phyloP scores from a whole-genome alignment of 495 filamentous ascomycete species.

The Cenococcum geophilum region DNA sequence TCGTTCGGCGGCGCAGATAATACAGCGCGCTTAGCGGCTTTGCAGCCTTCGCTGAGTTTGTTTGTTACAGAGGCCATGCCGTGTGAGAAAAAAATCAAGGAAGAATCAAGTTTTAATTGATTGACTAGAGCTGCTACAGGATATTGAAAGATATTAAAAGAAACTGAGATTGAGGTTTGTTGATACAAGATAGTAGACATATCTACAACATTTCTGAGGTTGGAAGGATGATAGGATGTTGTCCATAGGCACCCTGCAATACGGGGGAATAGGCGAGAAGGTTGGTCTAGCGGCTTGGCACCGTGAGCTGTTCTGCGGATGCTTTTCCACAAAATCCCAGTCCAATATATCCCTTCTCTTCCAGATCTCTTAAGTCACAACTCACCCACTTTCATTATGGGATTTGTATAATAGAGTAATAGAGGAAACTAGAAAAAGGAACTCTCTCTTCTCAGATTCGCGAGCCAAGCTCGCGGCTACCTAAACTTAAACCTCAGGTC shows the following conservation, averaged over 20 bases:
- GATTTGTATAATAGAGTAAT: no score
- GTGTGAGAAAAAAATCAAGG: no score
- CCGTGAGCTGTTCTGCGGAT: no score
- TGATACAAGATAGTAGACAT: background rate
- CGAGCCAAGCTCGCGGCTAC: no score
- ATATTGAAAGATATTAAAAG: background rate
- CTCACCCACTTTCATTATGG: no score
- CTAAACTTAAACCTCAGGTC: no score
- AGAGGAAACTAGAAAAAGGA: no score
- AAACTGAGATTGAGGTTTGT: background rate
- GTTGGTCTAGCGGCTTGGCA: constrained; percentile 1
- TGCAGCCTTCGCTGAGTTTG: background rate
- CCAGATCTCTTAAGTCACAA: no score
- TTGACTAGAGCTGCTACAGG: background rate
- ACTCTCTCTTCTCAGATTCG: no score
- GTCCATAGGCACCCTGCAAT: background rate
- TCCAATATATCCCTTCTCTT: no score
- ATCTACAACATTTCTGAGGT: background rate
- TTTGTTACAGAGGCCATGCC: constrained; percentile 11
- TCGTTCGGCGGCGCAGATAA: constrained; percentile 18
- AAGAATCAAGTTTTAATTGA: no score
- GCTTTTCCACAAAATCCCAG: no score
- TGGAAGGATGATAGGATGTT: background rate
- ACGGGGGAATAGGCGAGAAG: background rate
- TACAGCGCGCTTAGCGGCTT: constrained; percentile 16